Evolutionary conservation across 371 early-diverging fungal species (phyloP).

Genomic region (Quaeritorhiza haematococci): DNA sequence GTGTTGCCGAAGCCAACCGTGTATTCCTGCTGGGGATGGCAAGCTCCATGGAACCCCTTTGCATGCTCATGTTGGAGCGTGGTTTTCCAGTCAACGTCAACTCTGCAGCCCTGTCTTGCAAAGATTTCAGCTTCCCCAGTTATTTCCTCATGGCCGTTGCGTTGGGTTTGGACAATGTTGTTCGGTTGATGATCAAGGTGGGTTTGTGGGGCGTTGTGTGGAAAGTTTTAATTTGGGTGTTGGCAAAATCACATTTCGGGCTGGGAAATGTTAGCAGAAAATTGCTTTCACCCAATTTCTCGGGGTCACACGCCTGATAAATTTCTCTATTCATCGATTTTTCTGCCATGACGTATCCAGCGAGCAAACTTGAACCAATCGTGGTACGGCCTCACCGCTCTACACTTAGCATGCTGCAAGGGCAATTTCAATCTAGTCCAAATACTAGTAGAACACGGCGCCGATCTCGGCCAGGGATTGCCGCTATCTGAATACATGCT

Average conservation of each 20-base stretch:
- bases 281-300: too few species aligned
- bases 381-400: conserved; percentile 51
- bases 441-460: conserved; percentile 57
- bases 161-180: conserved; percentile 36
- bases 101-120: conserved; percentile 22
- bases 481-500: conserved; percentile 28
- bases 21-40: conserved; percentile 38
- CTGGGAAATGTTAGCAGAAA: not conserved
- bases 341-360: not conserved
- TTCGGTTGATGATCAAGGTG: conserved; percentile 43
- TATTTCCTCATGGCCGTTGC: conserved; percentile 40
- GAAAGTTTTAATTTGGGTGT: not conserved
- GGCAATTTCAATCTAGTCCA: conserved; percentile 52
- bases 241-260: not conserved
- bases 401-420: conserved; percentile 62
- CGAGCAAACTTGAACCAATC: conserved; percentile 34
- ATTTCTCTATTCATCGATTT: not conserved
- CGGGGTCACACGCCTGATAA: too few species aligned
- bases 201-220: not conserved
- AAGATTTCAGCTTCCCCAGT: conserved; percentile 30
- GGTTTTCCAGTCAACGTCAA: conserved; percentile 50
- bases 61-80: conserved; percentile 44
- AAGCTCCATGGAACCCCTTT: conserved; percentile 38
- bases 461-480: conserved; percentile 32
- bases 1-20: conserved; percentile 27